Evolutionary conservation across 73 alveolate species (phyloP), one percentile per base, ranked within the genome.

Genomic region (Paramecium pentaurelia): DNA sequence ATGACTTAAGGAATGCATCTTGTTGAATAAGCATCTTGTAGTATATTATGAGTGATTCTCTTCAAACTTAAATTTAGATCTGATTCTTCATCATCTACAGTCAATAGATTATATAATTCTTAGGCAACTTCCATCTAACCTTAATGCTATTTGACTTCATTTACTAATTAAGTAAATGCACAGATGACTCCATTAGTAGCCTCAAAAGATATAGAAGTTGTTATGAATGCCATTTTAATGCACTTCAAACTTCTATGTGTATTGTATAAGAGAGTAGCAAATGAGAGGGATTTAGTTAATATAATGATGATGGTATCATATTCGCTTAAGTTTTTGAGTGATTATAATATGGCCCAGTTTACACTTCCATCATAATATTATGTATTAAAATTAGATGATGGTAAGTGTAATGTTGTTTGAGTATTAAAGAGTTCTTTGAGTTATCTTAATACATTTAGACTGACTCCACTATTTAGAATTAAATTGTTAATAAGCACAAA

Each of bases 201-300:
- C 14, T 80, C 91, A 47, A 80, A 80, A 11, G 91, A 42, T n/a
- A 80, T 80, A 10, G 91, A 60, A n/a, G 91, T 80, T 7, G 77
- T 47, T 2, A 18, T 45, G 27, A 44, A 45, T 22, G 77, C 71
- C 44, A 47, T 45, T 27, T 47, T 27, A 3, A 80, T 45, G n/a
- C 71, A 80, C 45, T 80, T 42, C 9, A 80, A 25, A 20, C 77
- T 42, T 45, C 58, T 42, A 42, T 80, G 10, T 6, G 91, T 47
- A 80, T 45, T 25, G 12, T 80, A 80, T 9, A 80, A 47, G 7
- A 80, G 37, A 6, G 77, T 80, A 27, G 91, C 91, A 80, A 32
- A 80, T 11, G 91, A 80, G 20, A 80, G 8, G 4, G 91, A 80
- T 11, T 80, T 80, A 0, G 58, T 80, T 6, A 18, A 80, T 38